Evolutionary conservation across 140 eudicot species (phyloP), one percentile per base, ranked within the genome.

Genomic region (Ambrosia hybrid): DNA sequence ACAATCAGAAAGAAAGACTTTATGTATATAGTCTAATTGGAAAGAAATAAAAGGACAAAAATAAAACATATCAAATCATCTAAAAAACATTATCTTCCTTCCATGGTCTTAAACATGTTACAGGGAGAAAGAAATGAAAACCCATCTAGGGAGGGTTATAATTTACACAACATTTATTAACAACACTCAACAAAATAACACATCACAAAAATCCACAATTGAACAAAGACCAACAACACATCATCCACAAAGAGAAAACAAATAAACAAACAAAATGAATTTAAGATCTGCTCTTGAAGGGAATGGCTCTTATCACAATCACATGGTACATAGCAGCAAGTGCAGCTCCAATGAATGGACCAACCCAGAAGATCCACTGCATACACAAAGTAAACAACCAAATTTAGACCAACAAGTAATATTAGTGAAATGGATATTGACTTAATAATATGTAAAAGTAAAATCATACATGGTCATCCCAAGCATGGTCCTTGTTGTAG

Each of bases 291-390:
- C 73, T 81, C 82, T 84, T 81, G 83, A 83, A 87, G 11, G 92
- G 92, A 36, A 87, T 87, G 34, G 92, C 89, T 77, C 92, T 76
- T 80, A 86, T 86, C 61, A 86, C 79, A 13, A 83, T 70, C 65
- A 63, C 79, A 63, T 86, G 92, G 78, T 86, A 87, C 62, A 79
- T 6, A 64, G 92, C 89, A 26, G 92, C 92, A 33, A 87, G 89
- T 51, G 85, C 83, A 78, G 92, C 92, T 73, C 92, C 89, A 53
- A 79, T 76, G 73, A 87, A 84, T 5, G 92, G 92, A 15, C 92
- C 92, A 43, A 84, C 26, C 92, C 92, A 87, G 82, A 87, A 85
- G 75, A 87, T 76, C 92, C 92, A 87, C 92, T 87, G 83, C 48
- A 65, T 30, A 60, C 0, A 76, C 38, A 56, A 60, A 41, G 58